Evolutionary conservation across 2,329 filamentous ascomycete species (phyloP), one percentile per base, ranked within the genome.

Genomic region (Paraconiothyrium brasiliense): DNA sequence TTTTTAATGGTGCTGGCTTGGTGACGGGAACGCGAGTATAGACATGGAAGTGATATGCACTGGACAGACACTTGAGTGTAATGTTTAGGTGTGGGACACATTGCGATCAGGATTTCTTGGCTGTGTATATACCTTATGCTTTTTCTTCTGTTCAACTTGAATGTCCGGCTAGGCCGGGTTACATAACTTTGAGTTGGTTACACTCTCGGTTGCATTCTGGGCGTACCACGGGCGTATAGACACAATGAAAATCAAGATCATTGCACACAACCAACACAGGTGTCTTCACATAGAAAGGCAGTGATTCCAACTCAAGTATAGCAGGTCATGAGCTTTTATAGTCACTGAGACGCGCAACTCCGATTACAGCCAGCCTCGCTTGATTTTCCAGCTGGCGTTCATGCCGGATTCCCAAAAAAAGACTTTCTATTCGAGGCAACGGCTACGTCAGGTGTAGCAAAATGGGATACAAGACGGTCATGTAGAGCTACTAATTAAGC

Each of bases 71-170:
- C 54, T 47, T 48, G 54, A 39, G 54, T 56, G 54, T 56, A 56
- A 56, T 56, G 54, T 56, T 47, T 48, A 16, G 54, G 52, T 46
- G 22, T 52, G 34, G 13, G 10, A 39, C 20, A 3, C 16, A 14
- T 8, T 43, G 35, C 16, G 35, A 43, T 24, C 30, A 4, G 37
- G n/a, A 11, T 27, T 56, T 47, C n/a, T 56, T 44, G 41, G 20
- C 30, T 32, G 54, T 56, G 43, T 37, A 56, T 56, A 56, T 55
- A 55, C 52, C 52, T 55, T 56, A 47, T 47, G 48, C 54, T 32
- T 47, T 56, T 54, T 48, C 34, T 39, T 44, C 37, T 55, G 27
- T 55, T 55, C 39, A 24, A 22, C 20, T 55, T 55, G 14, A 55
- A 55, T 55, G 27, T 46, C 39, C 52, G 52, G 52, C 52, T 46